phyloP scores from a whole-genome alignment of 164 flowering plant species.

The Liriodendron chinense region DNA sequence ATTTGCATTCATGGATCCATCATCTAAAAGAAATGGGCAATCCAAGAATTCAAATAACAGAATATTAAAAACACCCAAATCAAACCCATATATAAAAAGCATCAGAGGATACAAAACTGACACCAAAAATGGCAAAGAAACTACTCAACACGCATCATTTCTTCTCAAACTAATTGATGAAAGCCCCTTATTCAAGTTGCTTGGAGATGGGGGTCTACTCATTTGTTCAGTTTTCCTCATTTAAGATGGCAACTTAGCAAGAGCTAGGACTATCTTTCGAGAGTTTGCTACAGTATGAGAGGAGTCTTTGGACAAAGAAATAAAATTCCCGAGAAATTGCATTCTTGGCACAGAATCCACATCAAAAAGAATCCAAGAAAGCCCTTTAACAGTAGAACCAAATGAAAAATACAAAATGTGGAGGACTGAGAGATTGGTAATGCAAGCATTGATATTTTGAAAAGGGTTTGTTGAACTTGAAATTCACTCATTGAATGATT shows the following conservation, averaged over 20 bases:
- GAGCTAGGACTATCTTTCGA: not conserved
- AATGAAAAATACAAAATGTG: not conserved
- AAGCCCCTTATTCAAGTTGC: not conserved
- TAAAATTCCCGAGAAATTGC: not conserved
- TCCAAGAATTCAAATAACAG: not conserved
- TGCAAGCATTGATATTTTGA: not conserved
- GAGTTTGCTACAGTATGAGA: not conserved
- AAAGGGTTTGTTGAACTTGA: too few relatives aligned
- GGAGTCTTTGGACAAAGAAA: not conserved
- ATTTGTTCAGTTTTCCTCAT: too few relatives aligned
- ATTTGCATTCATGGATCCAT: not conserved
- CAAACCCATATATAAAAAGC: not conserved
- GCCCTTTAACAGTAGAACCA: not conserved
- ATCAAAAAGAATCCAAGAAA: not conserved
- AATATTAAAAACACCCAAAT: not conserved
- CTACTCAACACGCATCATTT: not conserved
- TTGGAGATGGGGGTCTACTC: not conserved
- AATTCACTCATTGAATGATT: too few relatives aligned
- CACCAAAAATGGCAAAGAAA: not conserved
- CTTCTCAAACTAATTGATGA: not conserved
- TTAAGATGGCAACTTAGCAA: not conserved
- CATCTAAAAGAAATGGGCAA: not conserved
- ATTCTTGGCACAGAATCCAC: not conserved
- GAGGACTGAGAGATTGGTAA: not conserved
- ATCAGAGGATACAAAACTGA: not conserved